Evolutionary conservation across 2,329 filamentous ascomycete species (phyloP).

Genomic region (Lecanosticta acicola): DNA sequence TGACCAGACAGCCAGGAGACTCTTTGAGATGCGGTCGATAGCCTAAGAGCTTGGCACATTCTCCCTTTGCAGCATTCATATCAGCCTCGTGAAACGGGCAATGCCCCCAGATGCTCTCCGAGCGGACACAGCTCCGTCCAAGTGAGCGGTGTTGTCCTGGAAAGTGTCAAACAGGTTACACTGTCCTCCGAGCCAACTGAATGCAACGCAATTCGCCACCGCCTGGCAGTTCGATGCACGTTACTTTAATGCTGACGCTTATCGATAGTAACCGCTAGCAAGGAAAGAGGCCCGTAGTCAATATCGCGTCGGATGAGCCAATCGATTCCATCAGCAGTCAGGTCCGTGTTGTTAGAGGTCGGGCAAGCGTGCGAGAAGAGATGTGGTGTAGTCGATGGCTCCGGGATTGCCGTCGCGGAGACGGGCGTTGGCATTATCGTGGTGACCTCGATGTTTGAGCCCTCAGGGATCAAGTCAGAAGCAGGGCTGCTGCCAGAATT

Average conservation of each 20-base stretch:
- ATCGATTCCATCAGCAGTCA: background rate
- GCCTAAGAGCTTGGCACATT: too few species aligned
- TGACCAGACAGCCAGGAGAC: background rate
- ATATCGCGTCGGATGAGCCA: background rate
- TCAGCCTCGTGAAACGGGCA: background rate
- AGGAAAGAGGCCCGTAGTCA: background rate
- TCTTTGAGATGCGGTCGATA: too few species aligned
- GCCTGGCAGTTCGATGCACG: background rate
- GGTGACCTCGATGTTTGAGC: too few species aligned
- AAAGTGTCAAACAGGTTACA: background rate
- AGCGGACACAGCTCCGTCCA: background rate
- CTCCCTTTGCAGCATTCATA: too few species aligned
- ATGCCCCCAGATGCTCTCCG: background rate
- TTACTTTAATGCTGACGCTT: background rate
- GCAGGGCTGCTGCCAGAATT: too few species aligned
- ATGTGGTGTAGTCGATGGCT: background rate
- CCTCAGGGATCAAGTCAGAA: too few species aligned
- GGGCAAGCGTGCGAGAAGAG: background rate
- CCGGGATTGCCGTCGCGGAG: background rate
- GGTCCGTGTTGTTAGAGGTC: background rate
- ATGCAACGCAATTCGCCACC: background rate
- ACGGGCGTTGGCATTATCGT: background rate
- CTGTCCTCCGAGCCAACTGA: background rate
- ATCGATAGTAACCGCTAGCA: too few species aligned
- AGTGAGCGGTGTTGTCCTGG: background rate